phyloP scores from a whole-genome alignment of 2,329 filamentous ascomycete genomes.

The Bertia moriformis region DNA sequence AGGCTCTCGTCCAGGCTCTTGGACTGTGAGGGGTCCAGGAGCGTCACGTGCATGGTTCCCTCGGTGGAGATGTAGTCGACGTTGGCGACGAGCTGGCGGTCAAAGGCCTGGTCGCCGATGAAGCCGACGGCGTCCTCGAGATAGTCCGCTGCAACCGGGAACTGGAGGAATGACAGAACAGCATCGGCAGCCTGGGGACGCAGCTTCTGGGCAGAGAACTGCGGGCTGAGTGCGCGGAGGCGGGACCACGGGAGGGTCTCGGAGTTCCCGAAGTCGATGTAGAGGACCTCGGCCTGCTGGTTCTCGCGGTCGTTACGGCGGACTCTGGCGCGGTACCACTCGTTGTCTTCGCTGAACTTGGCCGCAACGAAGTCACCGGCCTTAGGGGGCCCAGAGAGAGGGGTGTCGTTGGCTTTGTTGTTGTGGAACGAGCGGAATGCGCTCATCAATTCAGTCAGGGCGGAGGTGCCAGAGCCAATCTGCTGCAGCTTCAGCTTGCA shows the following conservation, averaged over 20 bases:
- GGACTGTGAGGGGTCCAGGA: conserved; percentile 52
- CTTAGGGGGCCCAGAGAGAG: conserved; percentile 67
- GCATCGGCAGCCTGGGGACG: conserved; percentile 80
- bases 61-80: conserved; percentile 71
- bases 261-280: conserved; percentile 91
- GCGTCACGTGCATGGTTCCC: conserved; percentile 73
- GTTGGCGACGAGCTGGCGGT: conserved; percentile 70
- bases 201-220: conserved; percentile 70
- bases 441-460: conserved; percentile 75
- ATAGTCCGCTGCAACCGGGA: conserved; percentile 72
- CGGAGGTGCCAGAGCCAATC: conserved; percentile 71
- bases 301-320: conserved; percentile 83
- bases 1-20: conserved; percentile 59
- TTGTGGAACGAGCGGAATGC: conserved; percentile 85
- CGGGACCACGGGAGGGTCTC: conserved; percentile 76
- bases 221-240: conserved; percentile 61
- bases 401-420: conserved; percentile 63
- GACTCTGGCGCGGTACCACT: conserved; percentile 89
- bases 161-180: conserved; percentile 73
- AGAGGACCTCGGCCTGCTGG: conserved; percentile 79
- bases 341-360: conserved; percentile 73
- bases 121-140: conserved; percentile 65
- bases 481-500: conserved; percentile 83
- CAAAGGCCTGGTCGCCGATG: conserved; percentile 61
- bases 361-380: conserved; percentile 82